Conservation (phyloP, 2,329 filamentous ascomycete genomes). For the Alternaria rosae region DNA sequence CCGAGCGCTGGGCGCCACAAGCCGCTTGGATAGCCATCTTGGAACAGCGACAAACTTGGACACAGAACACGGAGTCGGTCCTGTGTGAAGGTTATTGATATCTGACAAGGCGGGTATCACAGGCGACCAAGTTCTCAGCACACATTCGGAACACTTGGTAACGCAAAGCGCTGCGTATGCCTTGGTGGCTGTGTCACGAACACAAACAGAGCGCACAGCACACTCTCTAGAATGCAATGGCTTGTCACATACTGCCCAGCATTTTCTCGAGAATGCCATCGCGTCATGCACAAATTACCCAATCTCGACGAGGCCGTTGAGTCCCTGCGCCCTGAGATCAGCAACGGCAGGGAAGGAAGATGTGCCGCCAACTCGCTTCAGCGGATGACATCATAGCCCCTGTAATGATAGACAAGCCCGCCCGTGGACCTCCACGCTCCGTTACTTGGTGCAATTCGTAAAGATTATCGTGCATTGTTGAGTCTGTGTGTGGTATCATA, state of each 20-base stretch:
- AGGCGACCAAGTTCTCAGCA: constrained; percentile 1
- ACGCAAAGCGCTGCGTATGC: not conserved
- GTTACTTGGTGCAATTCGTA: not conserved
- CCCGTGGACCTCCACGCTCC: not conserved
- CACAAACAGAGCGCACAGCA: not conserved
- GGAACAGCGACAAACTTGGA: constrained; percentile 11
- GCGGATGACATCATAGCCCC: constrained; percentile 34
- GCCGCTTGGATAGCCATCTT: constrained; percentile 18
- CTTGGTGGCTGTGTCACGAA: not conserved
- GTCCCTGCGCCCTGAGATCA: constrained; percentile 11
- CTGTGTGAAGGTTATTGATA: not conserved
- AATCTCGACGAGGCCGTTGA: not conserved
- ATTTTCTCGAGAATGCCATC: not conserved
- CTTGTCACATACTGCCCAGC: not conserved
- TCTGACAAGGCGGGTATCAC: constrained; percentile 5
- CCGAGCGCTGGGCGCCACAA: constrained; percentile 23
- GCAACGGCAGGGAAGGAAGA: constrained; percentile 4
- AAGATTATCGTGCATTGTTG: constrained; percentile 21
- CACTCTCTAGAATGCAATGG: not conserved
- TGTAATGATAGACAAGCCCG: not conserved
- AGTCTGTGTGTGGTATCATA: constrained; percentile 43
- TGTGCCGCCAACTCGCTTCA: constrained; percentile 6
- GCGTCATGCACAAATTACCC: constrained; percentile 5
- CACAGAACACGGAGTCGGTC: not conserved
- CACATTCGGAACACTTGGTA: constrained; percentile 3